Percentiles rank a stretch among this genome's conserved stretches.
Evolutionary conservation across 2,329 filamentous ascomycete genomes (phyloP).

Genomic region (Xylariomycetidae sp.): DNA sequence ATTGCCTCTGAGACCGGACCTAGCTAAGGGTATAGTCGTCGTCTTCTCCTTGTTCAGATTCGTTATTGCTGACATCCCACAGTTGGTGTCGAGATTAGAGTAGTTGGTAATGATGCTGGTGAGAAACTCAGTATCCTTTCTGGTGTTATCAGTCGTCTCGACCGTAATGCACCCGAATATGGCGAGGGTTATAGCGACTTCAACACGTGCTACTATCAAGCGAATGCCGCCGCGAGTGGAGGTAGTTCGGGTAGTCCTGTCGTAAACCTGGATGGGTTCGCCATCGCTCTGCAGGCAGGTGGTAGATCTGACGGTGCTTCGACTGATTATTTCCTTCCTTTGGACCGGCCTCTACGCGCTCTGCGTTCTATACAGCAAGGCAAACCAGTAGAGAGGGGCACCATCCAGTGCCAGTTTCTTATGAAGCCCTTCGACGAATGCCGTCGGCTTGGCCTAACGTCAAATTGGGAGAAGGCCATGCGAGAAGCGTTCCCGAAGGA

Average conservation of each 20-base stretch:
- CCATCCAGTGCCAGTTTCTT: slow-evolving; percentile 97
- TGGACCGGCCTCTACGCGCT: slow-evolving; percentile 85
- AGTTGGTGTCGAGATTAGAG: slow-evolving; percentile 91
- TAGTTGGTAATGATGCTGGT: slow-evolving; percentile 96
- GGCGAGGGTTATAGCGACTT: slow-evolving; percentile 98
- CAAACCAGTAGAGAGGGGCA: slow-evolving; percentile 76
- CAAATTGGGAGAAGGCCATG: slow-evolving; percentile 81
- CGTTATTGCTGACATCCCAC: no score
- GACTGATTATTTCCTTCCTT: slow-evolving; percentile 93
- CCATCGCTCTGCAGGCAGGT: slow-evolving; percentile 89
- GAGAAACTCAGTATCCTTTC: slow-evolving; percentile 98
- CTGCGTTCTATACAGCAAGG: slow-evolving; percentile 78
- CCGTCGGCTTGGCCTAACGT: slow-evolving; percentile 76
- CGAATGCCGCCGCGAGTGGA: slow-evolving; percentile 91
- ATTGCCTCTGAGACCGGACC: slow-evolving; percentile 75
- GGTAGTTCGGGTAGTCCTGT: slow-evolving; percentile 98
- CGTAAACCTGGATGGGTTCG: slow-evolving; percentile 89
- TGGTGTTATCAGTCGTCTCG: slow-evolving; percentile 91
- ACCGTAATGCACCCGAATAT: slow-evolving; percentile 95
- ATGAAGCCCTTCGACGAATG: slow-evolving; percentile 98
- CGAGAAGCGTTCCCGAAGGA: slow-evolving; percentile 83
- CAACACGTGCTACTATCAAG: slow-evolving; percentile 94
- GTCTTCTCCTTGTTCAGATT: no score
- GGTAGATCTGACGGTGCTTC: slow-evolving; percentile 91
- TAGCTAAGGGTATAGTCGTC: slow-evolving; percentile 57